These are phyloP conservation scores for Suillus discolor DNA, from an alignment of 768 basidiomycete species.

Conservation along the genomic window DNA sequence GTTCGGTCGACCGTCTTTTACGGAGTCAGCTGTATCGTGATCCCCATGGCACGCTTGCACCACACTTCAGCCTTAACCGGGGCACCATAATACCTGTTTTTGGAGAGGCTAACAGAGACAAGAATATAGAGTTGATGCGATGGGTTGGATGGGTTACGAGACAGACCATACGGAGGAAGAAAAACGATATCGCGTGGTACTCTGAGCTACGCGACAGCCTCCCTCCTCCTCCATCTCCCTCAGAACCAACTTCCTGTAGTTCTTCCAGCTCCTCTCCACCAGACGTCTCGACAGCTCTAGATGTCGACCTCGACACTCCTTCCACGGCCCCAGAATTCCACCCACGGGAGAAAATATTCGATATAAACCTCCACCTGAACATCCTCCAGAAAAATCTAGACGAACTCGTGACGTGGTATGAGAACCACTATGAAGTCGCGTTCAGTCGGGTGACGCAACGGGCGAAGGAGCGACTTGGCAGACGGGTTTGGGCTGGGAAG, in stretches of 20 bases:
- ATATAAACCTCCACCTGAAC: constrained; percentile 56
- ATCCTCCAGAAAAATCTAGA: constrained; percentile 57
- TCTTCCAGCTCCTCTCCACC: constrained; percentile 19
- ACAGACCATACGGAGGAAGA: constrained; percentile 50
- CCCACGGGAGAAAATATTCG: constrained; percentile 37
- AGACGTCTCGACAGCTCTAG: constrained; percentile 16
- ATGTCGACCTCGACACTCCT: constrained; percentile 32
- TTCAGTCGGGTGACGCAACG: constrained; percentile 58
- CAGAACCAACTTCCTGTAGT: constrained; percentile 1
- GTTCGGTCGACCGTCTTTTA: constrained; percentile 32
- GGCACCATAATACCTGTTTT: constrained; percentile 58
- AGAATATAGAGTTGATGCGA: constrained; percentile 58
- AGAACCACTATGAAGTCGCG: constrained; percentile 39
- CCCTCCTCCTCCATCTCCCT: constrained; percentile 17
- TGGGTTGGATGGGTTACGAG: constrained; percentile 57
- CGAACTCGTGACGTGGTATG: constrained; percentile 49
- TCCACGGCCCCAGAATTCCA: constrained; percentile 18
- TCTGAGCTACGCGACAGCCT: constrained; percentile 28
- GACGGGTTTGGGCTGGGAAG: constrained; percentile 69
- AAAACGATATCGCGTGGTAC: constrained; percentile 47
- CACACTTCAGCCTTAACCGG: constrained; percentile 57
- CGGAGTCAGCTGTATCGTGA: constrained; percentile 35
- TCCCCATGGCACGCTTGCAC: constrained; percentile 43
- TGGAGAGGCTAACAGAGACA: constrained; percentile 59
- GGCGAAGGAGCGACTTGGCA: constrained; percentile 74